phyloP scores from a whole-genome alignment of 495 filamentous ascomycete species.

The Rhypophila decipiens region DNA sequence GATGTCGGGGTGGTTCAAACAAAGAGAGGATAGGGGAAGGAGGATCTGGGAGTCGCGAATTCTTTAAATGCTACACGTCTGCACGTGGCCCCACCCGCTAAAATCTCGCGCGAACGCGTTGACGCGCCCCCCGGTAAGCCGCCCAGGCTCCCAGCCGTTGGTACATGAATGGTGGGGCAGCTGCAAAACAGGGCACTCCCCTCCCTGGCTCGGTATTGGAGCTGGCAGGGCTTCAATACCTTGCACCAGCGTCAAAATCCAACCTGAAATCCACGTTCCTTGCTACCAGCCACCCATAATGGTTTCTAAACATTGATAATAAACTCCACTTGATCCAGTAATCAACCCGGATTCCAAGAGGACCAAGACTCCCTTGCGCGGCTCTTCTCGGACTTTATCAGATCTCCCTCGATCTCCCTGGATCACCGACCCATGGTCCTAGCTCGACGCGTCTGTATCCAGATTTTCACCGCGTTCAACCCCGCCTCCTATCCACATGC shows the following conservation, averaged over 20 bases:
- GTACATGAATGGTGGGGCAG: too few relatives aligned
- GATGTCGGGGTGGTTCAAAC: conserved; percentile 1
- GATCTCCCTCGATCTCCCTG: neutral
- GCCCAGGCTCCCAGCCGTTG: neutral
- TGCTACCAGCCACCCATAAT: too few relatives aligned
- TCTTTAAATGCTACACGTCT: conserved; percentile 25
- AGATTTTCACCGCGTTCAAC: too few relatives aligned
- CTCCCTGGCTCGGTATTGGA: too few relatives aligned
- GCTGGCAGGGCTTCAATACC: too few relatives aligned
- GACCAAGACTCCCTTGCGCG: too few relatives aligned
- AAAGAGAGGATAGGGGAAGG: conserved; percentile 5
- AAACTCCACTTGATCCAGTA: neutral
- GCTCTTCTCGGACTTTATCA: neutral
- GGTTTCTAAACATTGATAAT: too few relatives aligned
- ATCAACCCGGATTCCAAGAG: too few relatives aligned
- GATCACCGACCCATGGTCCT: neutral
- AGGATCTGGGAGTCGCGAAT: conserved; percentile 10
- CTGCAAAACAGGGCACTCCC: too few relatives aligned
- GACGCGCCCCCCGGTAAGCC: conserved; percentile 7
- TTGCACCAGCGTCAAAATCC: too few relatives aligned
- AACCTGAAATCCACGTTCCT: too few relatives aligned
- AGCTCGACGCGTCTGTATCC: neutral
- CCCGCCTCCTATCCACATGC: too few relatives aligned
- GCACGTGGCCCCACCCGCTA: conserved; percentile 14
- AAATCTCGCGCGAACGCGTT: conserved; percentile 9